Percentiles rank a stretch among this genome's conserved stretches.
phyloP scores from a whole-genome alignment of 1,139 yeast genomes.

The Diutina neorugosa region DNA sequence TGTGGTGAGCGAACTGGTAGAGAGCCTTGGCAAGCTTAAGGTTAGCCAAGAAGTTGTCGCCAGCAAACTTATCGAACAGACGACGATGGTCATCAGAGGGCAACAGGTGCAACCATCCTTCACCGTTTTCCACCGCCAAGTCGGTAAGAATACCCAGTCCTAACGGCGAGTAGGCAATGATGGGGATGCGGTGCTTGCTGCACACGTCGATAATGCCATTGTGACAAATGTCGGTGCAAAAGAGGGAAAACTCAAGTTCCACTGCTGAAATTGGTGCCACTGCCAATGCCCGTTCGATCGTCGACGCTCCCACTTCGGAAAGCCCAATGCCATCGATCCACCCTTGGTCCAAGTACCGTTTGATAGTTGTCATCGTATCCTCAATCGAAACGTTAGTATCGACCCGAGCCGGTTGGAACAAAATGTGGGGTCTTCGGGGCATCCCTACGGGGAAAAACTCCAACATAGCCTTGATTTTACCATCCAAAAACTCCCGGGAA shows the following conservation, averaged over 20 bases:
- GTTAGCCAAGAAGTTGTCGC: conserved; percentile 46
- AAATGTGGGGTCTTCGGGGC: conserved; percentile 21
- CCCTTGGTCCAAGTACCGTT: conserved; percentile 42
- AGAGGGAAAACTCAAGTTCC: conserved; percentile 66
- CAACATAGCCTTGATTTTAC: conserved; percentile 38
- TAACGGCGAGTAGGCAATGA: conserved; percentile 72
- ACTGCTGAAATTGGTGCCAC: conserved; percentile 47
- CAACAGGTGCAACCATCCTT: conserved; percentile 13
- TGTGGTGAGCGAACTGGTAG: conserved; percentile 38
- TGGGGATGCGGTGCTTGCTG: conserved; percentile 38
- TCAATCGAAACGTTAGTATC: conserved; percentile 38
- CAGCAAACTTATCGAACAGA: conserved; percentile 43
- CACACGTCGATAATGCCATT: conserved; percentile 54
- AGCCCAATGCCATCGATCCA: conserved; percentile 54
- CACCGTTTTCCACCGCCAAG: conserved; percentile 24
- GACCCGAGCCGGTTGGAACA: conserved; percentile 62
- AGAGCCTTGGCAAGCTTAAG: conserved; percentile 26
- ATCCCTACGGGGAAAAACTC: conserved; percentile 33
- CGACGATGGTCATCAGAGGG: conserved; percentile 40
- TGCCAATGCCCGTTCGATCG: conserved; percentile 42
- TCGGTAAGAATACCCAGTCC: conserved; percentile 75
- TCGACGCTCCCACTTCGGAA: conserved; percentile 54
- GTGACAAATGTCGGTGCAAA: conserved; percentile 41
- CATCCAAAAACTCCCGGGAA: conserved; percentile 29
- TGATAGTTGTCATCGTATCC: conserved; percentile 36